Conservation (phyloP, 108 stramenopile genomes). For the Craspedostauros australis region DNA sequence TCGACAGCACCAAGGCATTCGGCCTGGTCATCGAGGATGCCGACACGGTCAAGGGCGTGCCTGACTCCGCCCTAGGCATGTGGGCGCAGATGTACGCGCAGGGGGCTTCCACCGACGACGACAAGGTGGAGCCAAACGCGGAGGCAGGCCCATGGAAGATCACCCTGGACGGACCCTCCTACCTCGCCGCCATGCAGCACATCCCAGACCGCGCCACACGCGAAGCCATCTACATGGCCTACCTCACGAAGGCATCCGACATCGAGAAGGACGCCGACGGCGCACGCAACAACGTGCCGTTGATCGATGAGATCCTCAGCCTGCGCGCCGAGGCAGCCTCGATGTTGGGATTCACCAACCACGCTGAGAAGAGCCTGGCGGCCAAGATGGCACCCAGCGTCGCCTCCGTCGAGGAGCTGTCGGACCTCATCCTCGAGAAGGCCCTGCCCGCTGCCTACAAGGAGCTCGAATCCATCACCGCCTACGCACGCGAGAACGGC, state of each 20-base stretch:
- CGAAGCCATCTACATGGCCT: slow-evolving; percentile 89
- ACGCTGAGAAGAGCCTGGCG: slow-evolving; percentile 76
- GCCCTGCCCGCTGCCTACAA: slow-evolving; percentile 88
- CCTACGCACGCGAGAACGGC: slow-evolving; percentile 65
- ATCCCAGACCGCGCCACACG: slow-evolving; percentile 76
- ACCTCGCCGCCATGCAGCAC: slow-evolving; percentile 92
- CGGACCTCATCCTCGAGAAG: slow-evolving; percentile 86
- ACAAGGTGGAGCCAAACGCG: slow-evolving; percentile 63
- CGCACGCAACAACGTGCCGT: slow-evolving; percentile 89
- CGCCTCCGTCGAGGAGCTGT: slow-evolving; percentile 75
- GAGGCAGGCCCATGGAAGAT: slow-evolving; percentile 90
- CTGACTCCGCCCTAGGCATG: slow-evolving; percentile 83
- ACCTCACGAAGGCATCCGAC: slow-evolving; percentile 78
- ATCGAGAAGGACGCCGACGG: slow-evolving; percentile 50
- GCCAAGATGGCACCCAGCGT: slow-evolving; percentile 94
- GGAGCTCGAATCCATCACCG: slow-evolving; percentile 85
- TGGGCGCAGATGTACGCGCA: slow-evolving; percentile 77
- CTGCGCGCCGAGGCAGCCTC: slow-evolving; percentile 76
- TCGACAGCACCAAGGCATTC: slow-evolving; percentile 95
- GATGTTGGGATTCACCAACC: slow-evolving; percentile 87
- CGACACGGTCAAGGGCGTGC: slow-evolving; percentile 79
- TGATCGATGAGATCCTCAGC: slow-evolving; percentile 86
- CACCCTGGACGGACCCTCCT: slow-evolving; percentile 91
- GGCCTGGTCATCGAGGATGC: slow-evolving; percentile 62
- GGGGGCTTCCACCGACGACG: slow-evolving; percentile 28